Evolutionary conservation across 495 filamentous ascomycete species (phyloP).

Genomic region (Apiosordaria backusii): DNA sequence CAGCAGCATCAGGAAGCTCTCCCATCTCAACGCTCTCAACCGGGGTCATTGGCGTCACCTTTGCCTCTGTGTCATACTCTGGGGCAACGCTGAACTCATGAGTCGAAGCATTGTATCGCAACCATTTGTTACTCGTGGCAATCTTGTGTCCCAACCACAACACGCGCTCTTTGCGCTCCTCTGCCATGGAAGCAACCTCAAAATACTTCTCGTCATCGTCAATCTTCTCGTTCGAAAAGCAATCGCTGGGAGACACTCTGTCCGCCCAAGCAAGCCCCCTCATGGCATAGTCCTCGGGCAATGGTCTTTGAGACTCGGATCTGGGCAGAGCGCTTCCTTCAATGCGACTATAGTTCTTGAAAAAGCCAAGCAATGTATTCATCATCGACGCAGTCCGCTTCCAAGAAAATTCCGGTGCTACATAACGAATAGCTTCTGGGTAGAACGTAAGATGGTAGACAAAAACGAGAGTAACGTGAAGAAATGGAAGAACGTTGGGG

Average conservation of each 20-base stretch:
- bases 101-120: conserved; percentile 33
- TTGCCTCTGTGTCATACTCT: conserved; percentile 29
- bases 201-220: conserved; percentile 76
- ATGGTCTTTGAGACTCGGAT: conserved; percentile 43
- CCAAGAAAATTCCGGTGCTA: conserved; percentile 60
- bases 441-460: conserved; percentile 55
- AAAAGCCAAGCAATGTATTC: conserved; percentile 56
- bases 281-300: conserved; percentile 82
- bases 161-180: conserved; percentile 67
- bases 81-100: conserved; percentile 35
- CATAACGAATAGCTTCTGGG: conserved; percentile 46
- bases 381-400: conserved; percentile 57
- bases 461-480: conserved; percentile 70
- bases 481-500: conserved; percentile 59
- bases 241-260: conserved; percentile 63
- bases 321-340: conserved; percentile 37
- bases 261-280: conserved; percentile 71
- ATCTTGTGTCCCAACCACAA: conserved; percentile 66
- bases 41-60: conserved; percentile 3
- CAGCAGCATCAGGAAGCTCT: conserved; percentile 28
- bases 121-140: conserved; percentile 38
- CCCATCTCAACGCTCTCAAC: conserved; percentile 23
- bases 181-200: conserved; percentile 62
- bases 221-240: conserved; percentile 64
- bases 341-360: conserved; percentile 43